A percentile compares a stretch with the other conserved stretches of the same genome.
phyloP scores from a whole-genome alignment of 306 rosid genomes.

The Cotoneaster glaucophyllus region DNA sequence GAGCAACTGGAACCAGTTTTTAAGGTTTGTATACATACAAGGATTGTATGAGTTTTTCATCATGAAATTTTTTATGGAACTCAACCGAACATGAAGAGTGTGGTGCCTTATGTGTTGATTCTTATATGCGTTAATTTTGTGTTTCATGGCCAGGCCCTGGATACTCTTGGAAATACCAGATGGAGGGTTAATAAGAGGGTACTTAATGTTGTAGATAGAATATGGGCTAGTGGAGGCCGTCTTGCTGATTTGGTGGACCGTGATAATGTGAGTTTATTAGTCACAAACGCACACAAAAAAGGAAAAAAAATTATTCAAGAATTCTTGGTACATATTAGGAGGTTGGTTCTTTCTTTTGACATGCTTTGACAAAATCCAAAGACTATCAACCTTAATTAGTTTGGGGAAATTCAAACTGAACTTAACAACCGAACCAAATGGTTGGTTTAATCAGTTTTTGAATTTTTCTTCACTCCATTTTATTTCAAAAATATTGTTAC shows the following conservation, averaged over 20 bases:
- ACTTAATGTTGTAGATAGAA: slow-evolving; percentile 66
- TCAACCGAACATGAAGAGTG: neutral
- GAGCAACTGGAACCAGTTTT: slow-evolving; percentile 66
- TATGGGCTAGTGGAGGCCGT: slow-evolving; percentile 81
- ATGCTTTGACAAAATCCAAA: neutral
- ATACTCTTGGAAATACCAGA: slow-evolving; percentile 77
- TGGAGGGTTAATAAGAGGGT: slow-evolving; percentile 86
- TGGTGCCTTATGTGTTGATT: neutral
- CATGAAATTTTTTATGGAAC: neutral
- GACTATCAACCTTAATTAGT: neutral
- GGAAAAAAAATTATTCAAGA: neutral
- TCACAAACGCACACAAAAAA: neutral
- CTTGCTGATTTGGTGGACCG: slow-evolving; percentile 89
- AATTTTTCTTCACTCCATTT: neutral
- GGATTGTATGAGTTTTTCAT: slow-evolving; percentile 4
- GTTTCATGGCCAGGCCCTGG: slow-evolving; percentile 56
- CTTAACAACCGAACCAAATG: neutral
- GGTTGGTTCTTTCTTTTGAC: neutral
- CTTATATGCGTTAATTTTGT: neutral
- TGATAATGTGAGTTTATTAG: slow-evolving; percentile 62
- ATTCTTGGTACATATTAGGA: neutral
- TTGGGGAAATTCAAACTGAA: neutral
- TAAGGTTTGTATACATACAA: slow-evolving; percentile 41
- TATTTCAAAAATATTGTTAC: neutral
- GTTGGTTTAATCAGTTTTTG: neutral